These are phyloP conservation scores for Epichloe coenophiala DNA, from an alignment of 2,329 filamentous ascomycete species.

Conservation along the genomic window DNA sequence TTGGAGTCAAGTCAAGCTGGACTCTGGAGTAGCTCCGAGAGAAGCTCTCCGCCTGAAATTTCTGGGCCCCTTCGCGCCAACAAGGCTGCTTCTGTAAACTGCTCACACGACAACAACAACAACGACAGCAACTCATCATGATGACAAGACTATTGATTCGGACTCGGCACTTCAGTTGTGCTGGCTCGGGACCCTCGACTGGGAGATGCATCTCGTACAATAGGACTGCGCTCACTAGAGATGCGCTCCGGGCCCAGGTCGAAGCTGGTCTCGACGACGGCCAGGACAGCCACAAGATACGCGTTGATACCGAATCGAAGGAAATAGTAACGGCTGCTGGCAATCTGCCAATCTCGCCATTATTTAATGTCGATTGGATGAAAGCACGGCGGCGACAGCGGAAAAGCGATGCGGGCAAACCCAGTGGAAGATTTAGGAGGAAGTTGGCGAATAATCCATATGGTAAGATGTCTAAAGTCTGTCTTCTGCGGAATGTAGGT, in stretches of 20 bases:
- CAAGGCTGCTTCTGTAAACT: neutral
- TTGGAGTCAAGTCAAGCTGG: neutral
- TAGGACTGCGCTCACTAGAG: constrained; percentile 14
- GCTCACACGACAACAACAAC: neutral
- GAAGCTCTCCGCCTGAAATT: constrained; percentile 2
- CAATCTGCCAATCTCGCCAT: constrained; percentile 37
- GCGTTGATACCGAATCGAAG: constrained; percentile 26
- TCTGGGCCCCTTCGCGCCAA: too few relatives aligned
- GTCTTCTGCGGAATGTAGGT: too few relatives aligned
- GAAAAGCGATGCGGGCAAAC: constrained; percentile 20
- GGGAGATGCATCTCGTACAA: constrained; percentile 22
- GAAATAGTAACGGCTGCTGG: constrained; percentile 32
- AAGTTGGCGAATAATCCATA: constrained; percentile 50
- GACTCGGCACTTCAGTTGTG: constrained; percentile 10
- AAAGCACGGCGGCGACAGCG: constrained; percentile 29
- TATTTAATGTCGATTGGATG: constrained; percentile 39
- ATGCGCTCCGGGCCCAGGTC: constrained; percentile 18
- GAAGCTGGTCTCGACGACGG: constrained; percentile 19
- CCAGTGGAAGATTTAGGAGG: constrained; percentile 36
- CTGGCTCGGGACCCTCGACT: neutral
- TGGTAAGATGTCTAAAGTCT: constrained; percentile 28
- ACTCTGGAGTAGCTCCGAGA: neutral
- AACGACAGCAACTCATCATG: neutral
- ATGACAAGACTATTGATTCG: neutral
- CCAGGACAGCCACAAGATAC: constrained; percentile 15